Base-by-base conservation (phyloP, 1,284 basidiomycete species). In the Cryptococcus hybrid region DNA sequence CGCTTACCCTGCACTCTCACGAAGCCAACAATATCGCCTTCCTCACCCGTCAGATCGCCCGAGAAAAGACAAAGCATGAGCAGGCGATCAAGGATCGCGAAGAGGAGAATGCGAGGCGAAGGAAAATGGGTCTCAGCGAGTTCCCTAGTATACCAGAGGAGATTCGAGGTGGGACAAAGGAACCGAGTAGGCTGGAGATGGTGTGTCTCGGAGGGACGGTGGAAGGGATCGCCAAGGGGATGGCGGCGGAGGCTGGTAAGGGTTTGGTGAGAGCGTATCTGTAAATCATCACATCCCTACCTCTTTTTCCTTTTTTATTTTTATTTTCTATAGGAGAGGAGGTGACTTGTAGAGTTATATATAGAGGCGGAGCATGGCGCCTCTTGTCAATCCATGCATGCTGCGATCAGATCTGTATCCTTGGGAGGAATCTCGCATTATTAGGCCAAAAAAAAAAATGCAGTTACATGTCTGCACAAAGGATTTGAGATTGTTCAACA, bases 1-100 rank as follows among this genome's bases (percentile, higher is more conserved):
- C 87, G 0, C 82, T 96, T 62, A 91, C 94, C 75, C 84, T 82
- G 59, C 91, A 92, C 81, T 86, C 87, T 66, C 90, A 89, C 57
- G 93, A 96, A 78, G 88, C 92, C 71, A 89, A 92, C 62, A 97
- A 97, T 76, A 84, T 97, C 57, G 92, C 90, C 51, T 99, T 94
- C 82, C 83, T 94, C 70, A 83, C 84, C 49, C 87, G 95, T 58
- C 93, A 97, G 77, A 92, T 97, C 69, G 88, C 87, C 30, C 85
- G 95, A 48, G 95, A 98, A 78, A 88, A 88, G 73, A 80, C 84
- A 43, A 86, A 86, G 61, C 90, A 92, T 59, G 95, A 99, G 61
- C 81, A 82, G 56, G 86, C 87, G 68, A 78, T 94, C 56, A 83
- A 84, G 67, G 92, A 92, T 76, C 85, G 92, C 66, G 89, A 89